Evolutionary conservation across 352 stramenopile species (phyloP), one percentile per base, ranked within the genome.

Genomic region (Pythium rhizo-oryzae): DNA sequence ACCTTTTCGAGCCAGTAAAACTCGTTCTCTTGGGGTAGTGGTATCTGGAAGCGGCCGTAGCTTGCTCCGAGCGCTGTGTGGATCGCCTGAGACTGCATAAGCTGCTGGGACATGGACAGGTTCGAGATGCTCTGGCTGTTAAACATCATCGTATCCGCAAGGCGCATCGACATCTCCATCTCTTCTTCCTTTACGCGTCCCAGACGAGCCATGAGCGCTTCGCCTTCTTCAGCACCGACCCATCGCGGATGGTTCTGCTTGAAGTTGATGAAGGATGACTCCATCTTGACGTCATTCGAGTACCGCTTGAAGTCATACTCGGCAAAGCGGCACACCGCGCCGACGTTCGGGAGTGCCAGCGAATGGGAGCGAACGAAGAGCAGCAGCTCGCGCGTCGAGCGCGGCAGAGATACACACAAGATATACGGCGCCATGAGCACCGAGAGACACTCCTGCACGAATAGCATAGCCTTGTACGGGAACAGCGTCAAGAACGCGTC

Each of bases 241-340:
- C 90, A 97, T 39, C 81, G 86, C 7, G 90, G 90, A 68, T 97
- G 89, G 57, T 96, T 95, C 58, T 93, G 87, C 70, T 98, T 98
- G 74, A 99, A 99, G 59, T 94, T 99, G 58, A 99, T 90, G 70
- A 99, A 99, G 46, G 89, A 98, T 47, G 97, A 98, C 73, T 99
- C 96, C 93, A 99, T 98, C 79, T 99, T 99, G 21, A 74, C 61
- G 59, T 96, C 91, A 70, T 98, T 91, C 23, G 86, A 82, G 72
- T 98, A 99, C 47, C 86, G 83, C 61, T 98, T 96, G 72, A 99
- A 99, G 74, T 99, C 96, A 77, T 99, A 99, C 53, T 97, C 95
- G 30, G 91, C 87, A 65, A 93, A 96, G 30, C 96, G 96, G 76
- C 97, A 99, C 15, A 99, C 92, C 25, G 98, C 90, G 23, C 97